These are phyloP conservation scores for Phytophthora aleatoria DNA, from an alignment of 352 stramenopile species.

Conservation along the genomic window DNA sequence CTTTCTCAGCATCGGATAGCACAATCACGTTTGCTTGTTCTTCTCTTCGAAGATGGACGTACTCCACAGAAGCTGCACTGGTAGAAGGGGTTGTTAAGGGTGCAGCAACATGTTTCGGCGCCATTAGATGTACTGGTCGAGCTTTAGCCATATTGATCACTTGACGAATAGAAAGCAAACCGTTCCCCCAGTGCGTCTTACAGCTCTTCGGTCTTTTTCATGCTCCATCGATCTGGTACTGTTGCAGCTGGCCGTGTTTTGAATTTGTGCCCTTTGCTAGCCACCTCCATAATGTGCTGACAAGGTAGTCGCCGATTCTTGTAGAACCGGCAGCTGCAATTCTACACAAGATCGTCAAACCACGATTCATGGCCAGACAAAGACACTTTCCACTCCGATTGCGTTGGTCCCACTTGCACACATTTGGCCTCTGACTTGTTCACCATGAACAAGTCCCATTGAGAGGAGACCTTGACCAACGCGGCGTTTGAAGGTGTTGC, in stretches of 20 bases:
- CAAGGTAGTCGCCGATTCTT: neutral
- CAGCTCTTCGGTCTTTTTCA: neutral
- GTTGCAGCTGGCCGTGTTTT: neutral
- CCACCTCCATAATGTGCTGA: slow-evolving; percentile 1
- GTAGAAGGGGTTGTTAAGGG: neutral
- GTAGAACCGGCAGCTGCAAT: neutral
- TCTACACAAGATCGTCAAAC: neutral
- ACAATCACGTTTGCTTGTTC: neutral
- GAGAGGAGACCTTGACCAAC: neutral
- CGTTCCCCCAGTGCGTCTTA: neutral
- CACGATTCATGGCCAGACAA: neutral
- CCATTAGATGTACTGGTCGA: neutral
- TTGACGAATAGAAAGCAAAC: neutral
- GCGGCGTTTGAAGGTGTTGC: neutral
- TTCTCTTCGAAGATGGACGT: neutral
- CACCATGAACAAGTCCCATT: neutral
- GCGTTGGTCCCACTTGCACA: neutral
- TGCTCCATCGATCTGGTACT: neutral
- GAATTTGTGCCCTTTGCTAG: neutral
- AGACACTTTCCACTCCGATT: neutral
- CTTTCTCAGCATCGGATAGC: neutral
- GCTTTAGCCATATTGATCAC: slow-evolving; percentile 1
- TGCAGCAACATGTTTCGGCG: neutral
- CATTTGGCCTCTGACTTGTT: neutral
- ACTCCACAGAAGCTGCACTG: neutral